A percentile compares a stretch with the other conserved stretches of the same genome.
Evolutionary conservation across 2,329 filamentous ascomycete genomes (phyloP).

Genomic region (Diaporthe velutina): DNA sequence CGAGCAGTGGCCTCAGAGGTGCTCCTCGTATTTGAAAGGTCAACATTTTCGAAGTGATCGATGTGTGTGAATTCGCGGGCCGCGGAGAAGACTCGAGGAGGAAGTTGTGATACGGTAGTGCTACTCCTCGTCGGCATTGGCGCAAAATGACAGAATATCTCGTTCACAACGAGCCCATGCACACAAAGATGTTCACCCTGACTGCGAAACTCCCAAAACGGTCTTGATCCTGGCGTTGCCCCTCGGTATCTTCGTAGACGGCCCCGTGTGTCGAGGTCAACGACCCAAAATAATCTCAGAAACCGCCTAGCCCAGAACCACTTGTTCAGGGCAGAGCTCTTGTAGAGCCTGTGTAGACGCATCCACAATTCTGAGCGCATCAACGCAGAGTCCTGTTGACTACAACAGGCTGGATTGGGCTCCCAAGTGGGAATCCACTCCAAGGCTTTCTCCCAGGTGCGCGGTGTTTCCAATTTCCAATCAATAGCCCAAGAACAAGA

Average conservation of each 20-base stretch:
- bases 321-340: accelerated
- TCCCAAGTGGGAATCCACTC: neutral
- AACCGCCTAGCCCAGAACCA: neutral
- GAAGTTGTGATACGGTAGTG: neutral
- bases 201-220: neutral
- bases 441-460: neutral
- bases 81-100: neutral
- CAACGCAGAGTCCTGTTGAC: neutral
- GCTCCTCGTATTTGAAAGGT: neutral
- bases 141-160: neutral
- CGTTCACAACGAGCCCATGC: neutral
- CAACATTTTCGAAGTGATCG: neutral
- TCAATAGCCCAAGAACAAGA: neutral
- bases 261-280: no score
- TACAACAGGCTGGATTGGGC: neutral
- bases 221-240: neutral
- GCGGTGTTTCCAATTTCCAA: neutral
- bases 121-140: neutral
- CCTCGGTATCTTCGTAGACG: neutral
- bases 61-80: neutral
- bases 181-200: neutral
- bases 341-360: neutral
- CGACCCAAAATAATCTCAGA: no score
- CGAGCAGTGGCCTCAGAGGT: neutral
- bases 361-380: neutral